Evolutionary conservation across 805 yeast species (phyloP).

Genomic region (Metschnikowia orientalis): DNA sequence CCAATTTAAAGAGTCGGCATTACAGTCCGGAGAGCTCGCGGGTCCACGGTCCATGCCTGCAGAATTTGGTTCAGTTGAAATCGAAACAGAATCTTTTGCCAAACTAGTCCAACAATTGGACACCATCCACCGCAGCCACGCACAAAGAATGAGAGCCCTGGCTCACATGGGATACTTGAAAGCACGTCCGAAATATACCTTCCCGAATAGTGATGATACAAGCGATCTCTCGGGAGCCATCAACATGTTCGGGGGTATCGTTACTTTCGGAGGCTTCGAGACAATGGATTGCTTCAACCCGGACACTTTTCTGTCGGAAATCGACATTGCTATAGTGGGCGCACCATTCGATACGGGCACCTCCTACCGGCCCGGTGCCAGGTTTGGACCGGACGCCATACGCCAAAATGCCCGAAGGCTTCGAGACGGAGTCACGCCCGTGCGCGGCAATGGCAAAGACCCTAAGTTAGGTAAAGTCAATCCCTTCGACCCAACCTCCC

Average conservation of each 20-base stretch:
- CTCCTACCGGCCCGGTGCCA: conserved; percentile 52
- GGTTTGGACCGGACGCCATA: conserved; percentile 56
- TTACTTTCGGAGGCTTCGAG: conserved; percentile 50
- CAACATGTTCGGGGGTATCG: conserved; percentile 45
- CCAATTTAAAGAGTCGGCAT: conserved; percentile 4
- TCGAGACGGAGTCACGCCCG: conserved; percentile 38
- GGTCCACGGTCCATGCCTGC: background rate
- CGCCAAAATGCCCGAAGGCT: conserved; percentile 45
- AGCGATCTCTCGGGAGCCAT: conserved; percentile 19
- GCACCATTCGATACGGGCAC: conserved; percentile 59
- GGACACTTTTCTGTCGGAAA: conserved; percentile 12
- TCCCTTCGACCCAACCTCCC: conserved; percentile 46
- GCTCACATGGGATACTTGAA: conserved; percentile 16
- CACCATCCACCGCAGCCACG: conserved; percentile 3
- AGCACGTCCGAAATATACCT: conserved; percentile 19
- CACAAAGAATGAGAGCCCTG: conserved; percentile 3
- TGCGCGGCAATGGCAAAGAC: conserved; percentile 19
- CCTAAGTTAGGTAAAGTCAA: conserved; percentile 40
- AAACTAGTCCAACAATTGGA: conserved; percentile 5
- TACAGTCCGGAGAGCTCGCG: conserved; percentile 3
- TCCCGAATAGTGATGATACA: conserved; percentile 36
- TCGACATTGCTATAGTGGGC: conserved; percentile 55
- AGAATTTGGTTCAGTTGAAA: conserved; percentile 1
- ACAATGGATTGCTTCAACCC: conserved; percentile 46
- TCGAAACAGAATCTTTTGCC: conserved; percentile 3